Base-by-base conservation (phyloP, 2,329 filamentous ascomycete genomes). In the Fusarium sp. region DNA sequence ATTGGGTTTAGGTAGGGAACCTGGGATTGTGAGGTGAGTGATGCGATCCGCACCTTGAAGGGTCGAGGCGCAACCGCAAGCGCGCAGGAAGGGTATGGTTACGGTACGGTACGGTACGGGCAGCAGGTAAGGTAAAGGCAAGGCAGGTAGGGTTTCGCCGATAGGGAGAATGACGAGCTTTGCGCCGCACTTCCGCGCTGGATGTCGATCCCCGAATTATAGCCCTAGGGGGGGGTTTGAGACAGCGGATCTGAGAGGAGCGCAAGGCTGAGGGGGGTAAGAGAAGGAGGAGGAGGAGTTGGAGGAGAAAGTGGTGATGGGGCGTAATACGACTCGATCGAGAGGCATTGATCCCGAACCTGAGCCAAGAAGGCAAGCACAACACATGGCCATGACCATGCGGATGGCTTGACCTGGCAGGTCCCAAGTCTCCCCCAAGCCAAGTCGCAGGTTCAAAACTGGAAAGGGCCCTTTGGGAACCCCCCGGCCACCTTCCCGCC, bases 11-110 rank as follows among this genome's bases (percentile, higher is more conserved):
- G 59, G 4, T 29, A 29, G 27, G 27, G 63, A 64, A 58, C 51
- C 51, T 56, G 27, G 54, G 14, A 38, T 38, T 16, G 36, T 29
- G 13, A 65, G 67, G 36, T 29, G 13, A 65, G 67, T 63, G 67
- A 64, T 71, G 71, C 71, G 69, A 73, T 73, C 71, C 36, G 71
- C 67, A 74, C 65, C 62, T 67, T 70, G 67, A 58, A 55, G 38
- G 67, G 57, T 61, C 62, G 57, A 65, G 64, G 49, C 57, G 29
- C 46, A 53, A 49, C 23, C 55, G n/a, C 59, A 64, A 49, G 42
- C 42, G 42, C 42, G 42, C 42, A 49, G 23, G 42, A 27, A 27
- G 42, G 23, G 42, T 42, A 14, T 20, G 13, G 18, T 20, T 11
- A 40, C 16, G 11, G 40, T 20, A 23, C 40, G 13, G 36, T 40